Base-by-base conservation (phyloP, 345 rosid species). In the Gossypium turneri region DNA sequence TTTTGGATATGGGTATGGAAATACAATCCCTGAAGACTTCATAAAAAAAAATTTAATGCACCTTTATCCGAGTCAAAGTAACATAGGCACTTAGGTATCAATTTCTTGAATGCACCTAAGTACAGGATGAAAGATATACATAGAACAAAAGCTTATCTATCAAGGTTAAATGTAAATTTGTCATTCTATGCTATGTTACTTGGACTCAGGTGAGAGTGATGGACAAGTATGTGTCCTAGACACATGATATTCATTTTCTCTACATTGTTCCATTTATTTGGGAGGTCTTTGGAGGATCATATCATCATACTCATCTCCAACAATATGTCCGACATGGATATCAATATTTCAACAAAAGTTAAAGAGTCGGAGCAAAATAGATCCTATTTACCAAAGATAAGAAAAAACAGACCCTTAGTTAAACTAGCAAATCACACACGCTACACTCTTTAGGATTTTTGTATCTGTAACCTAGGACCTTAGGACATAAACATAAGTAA, bases 111-210 rank as follows among this genome's bases (percentile, higher is more conserved):
- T 52, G 56, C 56, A 52, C 7, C 7, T 0, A 17, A 67, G 43
- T 48, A 67, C 57, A 48, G 55, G 55, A 67, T 48, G 55, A 67
- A 67, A 13, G 20, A 48, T 8, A 24, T 67, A 48, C 43, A 67
- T 24, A 24, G 19, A 67, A 47, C 13, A 7, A 9, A 15, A 48
- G 41, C 57, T 48, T 67, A 13, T 15, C 5, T 22, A 4, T 65
- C 47, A 22, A 65, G 70, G 27, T 65, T 65, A 43, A 65, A 65
- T 19, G 48, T 20, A 43, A 2, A 13, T 19, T 65, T 65, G 9
- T 43, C 27, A 43, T 43, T 24, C 24, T 9, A 41, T 10, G 13
- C 7, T 15, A 16, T 4, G 56, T 52, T 5, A 52, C 56, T 52
- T 2, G 20, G 20, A 52, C 7, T 34, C 41, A 34, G 41, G 56